Evolutionary conservation across 805 yeast species (phyloP), one percentile per base, ranked within the genome.

Genomic region (Candida argentea): DNA sequence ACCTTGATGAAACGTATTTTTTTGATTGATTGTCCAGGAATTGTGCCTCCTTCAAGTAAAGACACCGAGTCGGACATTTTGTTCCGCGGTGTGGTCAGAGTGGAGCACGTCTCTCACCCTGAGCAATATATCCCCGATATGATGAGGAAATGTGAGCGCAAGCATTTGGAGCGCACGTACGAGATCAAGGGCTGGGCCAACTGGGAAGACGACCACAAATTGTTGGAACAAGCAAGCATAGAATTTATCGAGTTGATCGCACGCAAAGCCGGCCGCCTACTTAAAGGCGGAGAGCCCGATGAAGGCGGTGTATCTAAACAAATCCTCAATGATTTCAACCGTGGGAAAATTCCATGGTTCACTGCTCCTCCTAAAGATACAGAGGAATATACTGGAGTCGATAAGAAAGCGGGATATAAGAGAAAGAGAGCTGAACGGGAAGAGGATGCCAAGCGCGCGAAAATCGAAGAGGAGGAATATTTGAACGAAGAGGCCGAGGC

Each of bases 311-410:
- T 89, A 32, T 76, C 97, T 22, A 89, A 86, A 55, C 78, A 79
- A 47, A 79, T 89, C 17, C 70, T 89, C 52, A 85, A 85, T 43
- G 98, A 89, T 54, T 89, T 89, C 67, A 89, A 86, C 58, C 73
- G 98, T 57, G 98, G 98, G 36, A 84, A 85, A 48, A 89, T 89
- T 31, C 98, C 98, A 14, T 89, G 98, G 98, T 89, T 89, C 52
- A 32, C 33, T 7, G 84, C 84, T 18, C 76, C 91, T 16, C 98
- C 98, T 16, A 96, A 97, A 23, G 71, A 76, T 40, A 82, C 73
- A 37, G 76, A 69, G 30, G 70, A 54, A 14, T 65, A 70, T 51
- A 63, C 64, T 16, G 82, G 76, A 24, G 76, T 60, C 33, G 78
- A 67, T 44, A 67, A 67, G 47, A 67, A 67, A 50, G 72, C 71